A percentile compares a stretch with the other conserved stretches of the same genome.
Evolutionary conservation across 1,284 basidiomycete species (phyloP).

Genomic region (Pulchroboletus neoregius): DNA sequence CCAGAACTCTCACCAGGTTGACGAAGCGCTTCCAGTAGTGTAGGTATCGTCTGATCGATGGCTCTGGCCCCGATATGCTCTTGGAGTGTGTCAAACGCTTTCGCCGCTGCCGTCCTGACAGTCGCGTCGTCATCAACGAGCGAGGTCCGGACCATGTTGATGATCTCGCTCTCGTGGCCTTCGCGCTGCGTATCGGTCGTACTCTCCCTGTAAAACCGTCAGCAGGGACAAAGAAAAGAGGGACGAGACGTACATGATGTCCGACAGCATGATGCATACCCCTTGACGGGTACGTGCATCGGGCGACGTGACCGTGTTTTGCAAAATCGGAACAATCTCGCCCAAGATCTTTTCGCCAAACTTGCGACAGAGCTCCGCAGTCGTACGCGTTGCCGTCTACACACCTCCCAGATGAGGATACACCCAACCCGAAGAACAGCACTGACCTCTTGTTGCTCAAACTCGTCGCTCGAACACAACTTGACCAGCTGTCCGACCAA

Average conservation of each 20-base stretch:
- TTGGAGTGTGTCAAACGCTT: conserved; percentile 92
- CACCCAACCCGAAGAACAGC: background rate
- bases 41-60: conserved; percentile 96
- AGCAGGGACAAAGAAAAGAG: conserved; percentile 1
- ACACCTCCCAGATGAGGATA: background rate
- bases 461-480: conserved; percentile 75
- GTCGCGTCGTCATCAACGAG: conserved; percentile 85
- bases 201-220: conserved; percentile 57
- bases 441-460: conserved; percentile 87
- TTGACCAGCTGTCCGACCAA: conserved; percentile 75
- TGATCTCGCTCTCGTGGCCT: conserved; percentile 87
- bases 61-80: conserved; percentile 87
- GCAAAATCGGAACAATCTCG: conserved; percentile 80
- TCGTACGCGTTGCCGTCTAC: conserved; percentile 82
- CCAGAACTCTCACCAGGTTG: conserved; percentile 89
- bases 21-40: conserved; percentile 87
- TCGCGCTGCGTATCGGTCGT: conserved; percentile 85
- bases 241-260: conserved; percentile 67
- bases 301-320: conserved; percentile 63
- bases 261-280: conserved; percentile 83
- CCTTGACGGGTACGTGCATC: conserved; percentile 82
- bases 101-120: conserved; percentile 91
- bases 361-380: conserved; percentile 89
- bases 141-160: conserved; percentile 79
- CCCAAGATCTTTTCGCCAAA: conserved; percentile 91